Evolutionary conservation across 2,329 filamentous ascomycete genomes (phyloP).

Genomic region (Epichloe glyceriae): DNA sequence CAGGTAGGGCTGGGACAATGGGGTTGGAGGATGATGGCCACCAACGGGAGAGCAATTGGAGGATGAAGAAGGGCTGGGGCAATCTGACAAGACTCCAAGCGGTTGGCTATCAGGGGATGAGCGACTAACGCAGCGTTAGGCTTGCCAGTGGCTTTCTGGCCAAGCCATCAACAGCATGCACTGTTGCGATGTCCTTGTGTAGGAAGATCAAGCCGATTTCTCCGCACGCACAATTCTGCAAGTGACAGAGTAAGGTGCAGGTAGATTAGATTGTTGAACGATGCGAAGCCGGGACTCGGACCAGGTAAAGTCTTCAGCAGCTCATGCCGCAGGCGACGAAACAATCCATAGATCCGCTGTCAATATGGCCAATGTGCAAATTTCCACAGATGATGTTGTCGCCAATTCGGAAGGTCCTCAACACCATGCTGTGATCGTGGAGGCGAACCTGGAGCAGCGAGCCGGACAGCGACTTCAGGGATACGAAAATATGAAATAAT

Average conservation of each 20-base stretch:
- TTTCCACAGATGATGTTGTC: neutral
- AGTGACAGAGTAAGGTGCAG: neutral
- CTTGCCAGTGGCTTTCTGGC: constrained; percentile 1
- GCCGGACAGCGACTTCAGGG: neutral
- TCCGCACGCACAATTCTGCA: neutral
- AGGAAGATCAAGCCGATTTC: neutral
- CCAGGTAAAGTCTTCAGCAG: neutral
- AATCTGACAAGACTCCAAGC: neutral
- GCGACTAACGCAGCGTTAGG: constrained; percentile 1
- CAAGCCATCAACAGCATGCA: neutral
- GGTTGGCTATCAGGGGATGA: neutral
- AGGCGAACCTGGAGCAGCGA: neutral
- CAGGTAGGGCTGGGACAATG: neutral
- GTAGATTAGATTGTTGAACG: neutral
- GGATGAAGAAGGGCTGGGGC: neutral
- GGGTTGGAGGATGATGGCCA: neutral
- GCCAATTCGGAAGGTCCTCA: neutral
- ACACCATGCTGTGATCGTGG: constrained; percentile 3
- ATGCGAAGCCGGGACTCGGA: neutral
- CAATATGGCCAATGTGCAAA: neutral
- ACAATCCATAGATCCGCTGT: neutral
- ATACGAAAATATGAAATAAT: neutral
- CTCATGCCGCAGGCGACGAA: neutral
- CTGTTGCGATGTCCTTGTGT: neutral
- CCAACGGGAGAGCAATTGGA: neutral